These are phyloP conservation scores for Carex parvula DNA, from an alignment of 176 grass and related monocot species.

Conservation along the genomic window DNA sequence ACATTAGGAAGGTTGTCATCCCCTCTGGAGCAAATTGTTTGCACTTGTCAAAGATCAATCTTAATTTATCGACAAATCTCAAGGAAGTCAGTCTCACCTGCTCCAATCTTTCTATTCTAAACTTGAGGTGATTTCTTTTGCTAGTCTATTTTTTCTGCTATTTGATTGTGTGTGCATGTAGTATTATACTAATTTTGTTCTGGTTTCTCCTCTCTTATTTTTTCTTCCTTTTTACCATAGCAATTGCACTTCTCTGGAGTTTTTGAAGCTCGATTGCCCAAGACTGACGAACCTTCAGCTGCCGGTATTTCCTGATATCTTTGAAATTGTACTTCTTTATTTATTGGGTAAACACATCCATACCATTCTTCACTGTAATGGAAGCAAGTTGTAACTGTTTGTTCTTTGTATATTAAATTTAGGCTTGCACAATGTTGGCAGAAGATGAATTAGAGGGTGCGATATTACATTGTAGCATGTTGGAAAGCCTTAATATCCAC, in stretches of 20 bases:
- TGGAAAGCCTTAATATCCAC: slow-evolving; percentile 88
- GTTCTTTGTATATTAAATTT: slow-evolving; percentile 10
- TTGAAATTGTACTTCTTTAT: background rate
- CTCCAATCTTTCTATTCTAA: slow-evolving; percentile 64
- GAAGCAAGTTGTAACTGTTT: background rate
- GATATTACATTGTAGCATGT: slow-evolving; percentile 48
- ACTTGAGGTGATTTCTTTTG: slow-evolving; percentile 59
- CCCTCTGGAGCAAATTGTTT: slow-evolving; percentile 58
- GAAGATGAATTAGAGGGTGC: slow-evolving; percentile 88
- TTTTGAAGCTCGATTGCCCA: slow-evolving; percentile 94
- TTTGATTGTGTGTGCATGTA: background rate
- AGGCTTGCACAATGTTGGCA: slow-evolving; percentile 88
- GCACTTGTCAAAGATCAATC: slow-evolving; percentile 81
- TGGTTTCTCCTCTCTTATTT: background rate
- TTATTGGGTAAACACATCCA: background rate
- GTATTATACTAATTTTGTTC: background rate
- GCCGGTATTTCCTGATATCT: slow-evolving; percentile 42
- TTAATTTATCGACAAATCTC: slow-evolving; percentile 83
- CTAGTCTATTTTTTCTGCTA: slow-evolving; percentile 12
- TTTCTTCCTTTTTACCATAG: slow-evolving; percentile 35
- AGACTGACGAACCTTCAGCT: slow-evolving; percentile 77
- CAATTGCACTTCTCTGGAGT: slow-evolving; percentile 77
- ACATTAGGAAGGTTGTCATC: slow-evolving; percentile 83
- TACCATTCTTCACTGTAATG: background rate
- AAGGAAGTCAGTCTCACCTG: slow-evolving; percentile 91